Base-by-base conservation (phyloP, 2,329 filamentous ascomycete species). In the Exophiala xenobiotica region DNA sequence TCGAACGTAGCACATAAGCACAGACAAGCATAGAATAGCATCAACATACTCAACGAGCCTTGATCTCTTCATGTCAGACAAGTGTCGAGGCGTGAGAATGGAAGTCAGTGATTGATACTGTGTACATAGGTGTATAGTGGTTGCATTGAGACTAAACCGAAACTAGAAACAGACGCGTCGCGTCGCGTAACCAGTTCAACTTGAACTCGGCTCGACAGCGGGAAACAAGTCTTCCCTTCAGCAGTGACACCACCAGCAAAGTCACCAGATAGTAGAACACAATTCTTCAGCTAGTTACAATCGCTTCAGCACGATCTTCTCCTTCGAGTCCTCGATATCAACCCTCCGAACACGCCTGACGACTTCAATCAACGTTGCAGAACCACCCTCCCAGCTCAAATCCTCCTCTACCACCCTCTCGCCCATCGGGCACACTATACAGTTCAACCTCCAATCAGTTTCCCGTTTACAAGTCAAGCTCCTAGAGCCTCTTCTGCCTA, bases 361-460 rank as follows among this genome's bases (percentile, higher is more conserved):
- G 24, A 11, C 20, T 39, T 46, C 49, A 19, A 46, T 18, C 51
- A 45, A 43, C 18, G 46, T 39, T 31, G 26, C 53, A 49, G 56
- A 56, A 45, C 11, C 33, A 48, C 41, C 37, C 46, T 46, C 46
- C 26, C n/a, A 29, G 23, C 38, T 40, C 27, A 53, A 57, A 54
- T 58, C 64, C 58, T 60, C 61, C 57, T 64, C 64, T 58, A 61
- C 58, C 53, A 64, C 63, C 69, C 66, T 73, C 67, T 72, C 65
- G 66, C 67, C 67, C 61, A 19, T 54, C 29, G 52, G 59, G 68
- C 29, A 33, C 16, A 40, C 45, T 70, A 76, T 78, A 86, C 88
- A 87, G 79, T 74, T 75, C 82, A 83, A 87, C 85, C 85, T 83
- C 86, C 80, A 76, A 68, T 86, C 79, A 90, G 88, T 90, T 81